Evolutionary conservation across 176 grass and related monocot genomes (phyloP).

Genomic region (Bolboschoenus planiculmis): DNA sequence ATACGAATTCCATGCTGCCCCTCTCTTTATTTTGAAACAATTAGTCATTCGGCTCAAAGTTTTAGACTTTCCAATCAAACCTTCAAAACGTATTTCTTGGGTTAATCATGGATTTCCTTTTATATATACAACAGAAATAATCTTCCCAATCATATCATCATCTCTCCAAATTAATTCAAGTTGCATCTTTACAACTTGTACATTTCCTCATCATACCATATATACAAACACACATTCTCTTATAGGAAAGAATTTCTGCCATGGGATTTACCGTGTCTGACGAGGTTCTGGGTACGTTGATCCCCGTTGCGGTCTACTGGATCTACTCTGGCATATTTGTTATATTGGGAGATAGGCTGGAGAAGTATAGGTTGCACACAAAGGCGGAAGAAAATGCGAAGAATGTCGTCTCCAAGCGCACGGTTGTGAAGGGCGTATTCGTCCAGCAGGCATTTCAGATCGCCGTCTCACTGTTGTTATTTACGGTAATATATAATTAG

Average conservation of each 20-base stretch:
- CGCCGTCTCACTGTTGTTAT: conserved; percentile 57
- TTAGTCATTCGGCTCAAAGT: background rate
- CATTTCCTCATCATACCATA: background rate
- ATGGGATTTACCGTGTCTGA: conserved; percentile 30
- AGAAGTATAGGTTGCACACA: conserved; percentile 68
- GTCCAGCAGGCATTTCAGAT: conserved; percentile 73
- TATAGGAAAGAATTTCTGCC: background rate
- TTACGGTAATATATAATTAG: conserved; percentile 34
- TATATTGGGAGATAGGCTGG: conserved; percentile 38
- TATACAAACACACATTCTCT: background rate
- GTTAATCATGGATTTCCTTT: background rate
- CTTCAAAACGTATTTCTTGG: background rate
- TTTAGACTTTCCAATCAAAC: background rate
- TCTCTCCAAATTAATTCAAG: background rate
- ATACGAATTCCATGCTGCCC: no score
- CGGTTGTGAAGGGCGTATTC: conserved; percentile 63
- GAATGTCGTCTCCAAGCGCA: conserved; percentile 61
- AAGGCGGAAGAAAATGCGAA: conserved; percentile 51
- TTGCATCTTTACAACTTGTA: no score
- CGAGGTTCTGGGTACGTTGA: conserved; percentile 67
- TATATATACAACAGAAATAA: background rate
- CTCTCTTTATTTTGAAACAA: no score
- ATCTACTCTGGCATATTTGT: conserved; percentile 65
- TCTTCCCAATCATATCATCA: background rate
- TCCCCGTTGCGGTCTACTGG: conserved; percentile 83